Evolutionary conservation across 2,329 filamentous ascomycete species (phyloP), one percentile per base, ranked within the genome.

Genomic region (Aureobasidium pullulans): DNA sequence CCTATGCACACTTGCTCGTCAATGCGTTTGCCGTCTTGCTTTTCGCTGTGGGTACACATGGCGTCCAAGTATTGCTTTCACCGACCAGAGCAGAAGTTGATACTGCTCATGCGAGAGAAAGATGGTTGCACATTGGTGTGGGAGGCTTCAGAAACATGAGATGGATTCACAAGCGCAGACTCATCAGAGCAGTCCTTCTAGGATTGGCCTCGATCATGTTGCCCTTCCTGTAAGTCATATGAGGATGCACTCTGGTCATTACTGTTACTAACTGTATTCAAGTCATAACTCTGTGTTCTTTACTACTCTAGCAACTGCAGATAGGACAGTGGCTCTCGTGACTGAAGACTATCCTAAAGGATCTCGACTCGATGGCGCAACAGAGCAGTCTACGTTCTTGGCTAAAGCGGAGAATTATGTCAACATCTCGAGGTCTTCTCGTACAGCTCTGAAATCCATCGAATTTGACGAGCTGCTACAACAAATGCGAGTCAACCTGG

Each of bases 71-170:
- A 1, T 31, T 56, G 7, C 52, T 56, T 36, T 56, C 29, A 6
- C 52, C 52, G 6, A 56, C 52, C 16, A 56, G 52, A n/a, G 11
- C 10, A 6, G 52, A 56, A 23, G 16, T 56, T n/a, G 52, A 44
- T 6, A 56, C 23, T 34, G 52, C 39, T 15, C 52, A 56, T 36
- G 31, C 16, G 11, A 28, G 40, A 36, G 52, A 43, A 3, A 28
- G 40, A 44, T 56, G 52, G 52, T 9, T 56, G 9, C 52, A 56
- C n/a, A 39, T 44, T 28, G 52, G 52, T n/a, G 16, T 44, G 15
- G 52, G 52, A 28, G 39, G 39, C 8, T 4, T 56, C 5, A 44
- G 52, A 16, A 56, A 56, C 16, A 36, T 36, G 16, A 56, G 7
- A 42, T 36, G 39, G 52, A 44, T 56, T 3, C 40, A 43, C n/a